Percentiles rank a stretch among this genome's conserved stretches.
Evolutionary conservation across 2,329 filamentous ascomycete species (phyloP).

Genomic region (Exophiala phaeomuriformis): DNA sequence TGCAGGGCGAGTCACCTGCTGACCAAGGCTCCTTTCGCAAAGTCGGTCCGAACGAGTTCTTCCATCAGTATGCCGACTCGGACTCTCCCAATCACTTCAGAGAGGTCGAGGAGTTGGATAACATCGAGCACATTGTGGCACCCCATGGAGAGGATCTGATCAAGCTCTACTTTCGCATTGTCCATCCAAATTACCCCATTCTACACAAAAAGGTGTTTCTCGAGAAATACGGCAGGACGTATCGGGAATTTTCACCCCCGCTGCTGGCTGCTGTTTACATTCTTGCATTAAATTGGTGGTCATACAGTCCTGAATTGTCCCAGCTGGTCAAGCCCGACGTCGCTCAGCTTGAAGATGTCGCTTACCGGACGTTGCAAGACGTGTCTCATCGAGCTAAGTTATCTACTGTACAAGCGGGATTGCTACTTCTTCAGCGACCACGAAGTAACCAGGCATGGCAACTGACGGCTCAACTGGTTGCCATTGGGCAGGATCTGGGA

Average conservation of each 20-base stretch:
- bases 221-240: slow-evolving; percentile 66
- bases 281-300: slow-evolving; percentile 82
- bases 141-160: slow-evolving; percentile 71
- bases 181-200: slow-evolving; percentile 76
- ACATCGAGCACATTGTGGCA: slow-evolving; percentile 63
- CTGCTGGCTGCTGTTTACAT: slow-evolving; percentile 75
- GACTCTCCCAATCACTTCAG: slow-evolving; percentile 25
- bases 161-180: slow-evolving; percentile 71
- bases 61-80: slow-evolving; percentile 26
- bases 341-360: slow-evolving; percentile 22
- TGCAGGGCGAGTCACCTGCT: slow-evolving; percentile 21
- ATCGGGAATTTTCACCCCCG: slow-evolving; percentile 67
- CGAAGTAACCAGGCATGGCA: slow-evolving; percentile 42
- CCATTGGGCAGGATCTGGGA: slow-evolving; percentile 52
- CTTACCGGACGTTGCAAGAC: slow-evolving; percentile 24
- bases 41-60: slow-evolving; percentile 26
- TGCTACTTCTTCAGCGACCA: slow-evolving; percentile 47
- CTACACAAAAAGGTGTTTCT: slow-evolving; percentile 73
- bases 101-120: slow-evolving; percentile 27
- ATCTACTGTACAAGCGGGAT: slow-evolving; percentile 49
- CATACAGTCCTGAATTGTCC: slow-evolving; percentile 43
- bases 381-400: slow-evolving; percentile 38
- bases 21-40: slow-evolving; percentile 27
- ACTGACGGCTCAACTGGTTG: slow-evolving; percentile 49
- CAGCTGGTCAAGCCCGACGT: slow-evolving; percentile 27